These are phyloP conservation scores for Aspergillus leporis DNA, from an alignment of 495 filamentous ascomycete genomes.

Conservation along the genomic window DNA sequence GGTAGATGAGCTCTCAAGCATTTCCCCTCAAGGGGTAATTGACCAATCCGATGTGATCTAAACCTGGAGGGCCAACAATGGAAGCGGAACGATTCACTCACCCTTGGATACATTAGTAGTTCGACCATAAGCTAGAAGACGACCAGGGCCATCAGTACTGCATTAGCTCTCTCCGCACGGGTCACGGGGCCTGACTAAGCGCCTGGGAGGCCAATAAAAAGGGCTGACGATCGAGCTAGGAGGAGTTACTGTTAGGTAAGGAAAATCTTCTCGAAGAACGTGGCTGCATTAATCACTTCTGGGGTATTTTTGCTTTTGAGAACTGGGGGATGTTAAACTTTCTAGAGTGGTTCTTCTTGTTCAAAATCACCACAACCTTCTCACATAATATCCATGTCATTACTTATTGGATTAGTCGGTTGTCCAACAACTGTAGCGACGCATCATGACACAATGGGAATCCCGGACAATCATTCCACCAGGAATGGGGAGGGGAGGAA, in stretches of 20 bases:
- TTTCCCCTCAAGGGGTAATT: background rate
- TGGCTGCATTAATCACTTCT: slow-evolving; percentile 7
- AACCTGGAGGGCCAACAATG: background rate
- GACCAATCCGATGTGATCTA: background rate
- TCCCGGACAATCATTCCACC: too few relatives aligned
- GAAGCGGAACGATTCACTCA: background rate
- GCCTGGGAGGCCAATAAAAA: slow-evolving; percentile 3
- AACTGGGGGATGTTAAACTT: too few relatives aligned
- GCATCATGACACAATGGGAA: background rate
- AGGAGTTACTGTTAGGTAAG: slow-evolving; percentile 24
- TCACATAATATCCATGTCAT: too few relatives aligned
- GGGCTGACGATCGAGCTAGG: background rate
- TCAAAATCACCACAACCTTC: background rate
- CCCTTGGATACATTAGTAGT: too few relatives aligned
- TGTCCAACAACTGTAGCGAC: background rate
- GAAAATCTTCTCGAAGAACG: slow-evolving; percentile 5
- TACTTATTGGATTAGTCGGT: too few relatives aligned
- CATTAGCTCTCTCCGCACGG: slow-evolving; percentile 3
- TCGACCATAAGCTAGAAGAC: too few relatives aligned
- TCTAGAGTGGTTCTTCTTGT: background rate
- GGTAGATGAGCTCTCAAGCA: background rate
- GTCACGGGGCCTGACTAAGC: slow-evolving; percentile 5
- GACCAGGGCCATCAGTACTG: background rate
- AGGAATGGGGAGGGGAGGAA: too few relatives aligned
- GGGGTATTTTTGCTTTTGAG: slow-evolving; percentile 4